Evolutionary conservation across 768 basidiomycete genomes (phyloP).

Genomic region (Xerocomellus dryophilus): DNA sequence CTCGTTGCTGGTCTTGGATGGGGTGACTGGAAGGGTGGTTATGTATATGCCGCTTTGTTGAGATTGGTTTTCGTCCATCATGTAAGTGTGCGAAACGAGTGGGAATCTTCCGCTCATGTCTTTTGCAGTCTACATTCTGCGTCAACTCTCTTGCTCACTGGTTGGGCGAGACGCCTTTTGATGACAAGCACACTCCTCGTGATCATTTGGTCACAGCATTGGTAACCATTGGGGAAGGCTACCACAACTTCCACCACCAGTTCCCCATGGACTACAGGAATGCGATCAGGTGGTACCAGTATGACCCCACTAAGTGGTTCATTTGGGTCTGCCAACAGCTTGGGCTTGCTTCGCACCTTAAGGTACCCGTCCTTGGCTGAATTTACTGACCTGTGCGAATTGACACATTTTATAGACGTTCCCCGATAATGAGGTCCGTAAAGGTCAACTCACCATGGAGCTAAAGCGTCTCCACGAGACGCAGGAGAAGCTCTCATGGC

Average conservation of each 20-base stretch:
- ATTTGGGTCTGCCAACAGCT: slow-evolving; percentile 49
- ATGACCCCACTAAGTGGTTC: slow-evolving; percentile 93
- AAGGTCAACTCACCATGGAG: slow-evolving; percentile 93
- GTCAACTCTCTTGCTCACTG: slow-evolving; percentile 97
- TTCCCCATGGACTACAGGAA: slow-evolving; percentile 98
- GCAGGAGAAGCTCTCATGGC: slow-evolving; percentile 78
- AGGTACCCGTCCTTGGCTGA: slow-evolving; percentile 29
- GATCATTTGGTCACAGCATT: slow-evolving; percentile 89
- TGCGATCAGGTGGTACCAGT: slow-evolving; percentile 89
- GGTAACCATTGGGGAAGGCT: slow-evolving; percentile 91
- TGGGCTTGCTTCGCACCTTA: slow-evolving; percentile 56
- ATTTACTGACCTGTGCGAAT: neutral
- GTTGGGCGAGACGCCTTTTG: slow-evolving; percentile 90
- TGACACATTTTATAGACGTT: slow-evolving; percentile 35
- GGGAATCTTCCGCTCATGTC: neutral
- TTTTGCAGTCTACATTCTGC: slow-evolving; percentile 84
- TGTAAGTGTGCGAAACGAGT: slow-evolving; percentile 41
- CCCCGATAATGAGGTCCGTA: slow-evolving; percentile 71
- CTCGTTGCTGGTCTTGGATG: slow-evolving; percentile 74
- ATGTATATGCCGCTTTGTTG: slow-evolving; percentile 77
- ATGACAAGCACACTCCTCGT: slow-evolving; percentile 91
- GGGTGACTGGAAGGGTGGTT: slow-evolving; percentile 86
- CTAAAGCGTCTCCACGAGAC: slow-evolving; percentile 80
- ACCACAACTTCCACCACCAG: slow-evolving; percentile 97
- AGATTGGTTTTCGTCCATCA: slow-evolving; percentile 86